phyloP scores from a whole-genome alignment of 108 stramenopile genomes.

The Pseudonitzschia multistriata region DNA sequence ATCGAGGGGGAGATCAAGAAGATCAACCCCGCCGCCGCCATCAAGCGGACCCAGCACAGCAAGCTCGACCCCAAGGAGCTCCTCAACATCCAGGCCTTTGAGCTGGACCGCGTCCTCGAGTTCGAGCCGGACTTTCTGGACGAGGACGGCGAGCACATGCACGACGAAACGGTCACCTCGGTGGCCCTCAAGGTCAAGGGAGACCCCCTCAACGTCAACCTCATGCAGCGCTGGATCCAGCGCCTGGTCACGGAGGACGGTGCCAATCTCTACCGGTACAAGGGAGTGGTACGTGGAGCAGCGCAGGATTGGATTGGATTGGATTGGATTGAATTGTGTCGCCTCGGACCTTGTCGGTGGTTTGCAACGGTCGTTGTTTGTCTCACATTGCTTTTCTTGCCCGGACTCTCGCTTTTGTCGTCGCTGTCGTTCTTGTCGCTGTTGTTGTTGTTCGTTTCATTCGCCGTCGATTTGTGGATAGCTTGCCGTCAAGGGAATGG shows the following conservation, averaged over 20 bases:
- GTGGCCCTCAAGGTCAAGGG: conserved; percentile 64
- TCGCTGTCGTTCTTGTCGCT: no score
- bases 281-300: conserved; percentile 58
- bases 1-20: conserved; percentile 47
- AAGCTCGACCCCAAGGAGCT: conserved; percentile 64
- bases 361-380: no score
- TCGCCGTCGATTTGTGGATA: no score
- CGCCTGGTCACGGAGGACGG: conserved; percentile 78
- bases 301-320: no score
- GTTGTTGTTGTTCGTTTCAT: no score
- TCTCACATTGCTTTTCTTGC: no score
- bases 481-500: conserved; percentile 79
- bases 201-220: conserved; percentile 49
- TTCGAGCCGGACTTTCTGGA: conserved; percentile 84
- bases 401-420: no score
- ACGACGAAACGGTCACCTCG: conserved; percentile 71
- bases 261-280: conserved; percentile 90
- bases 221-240: conserved; percentile 65
- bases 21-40: conserved; percentile 62
- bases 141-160: conserved; percentile 65
- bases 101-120: conserved; percentile 76
- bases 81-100: conserved; percentile 80
- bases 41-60: conserved; percentile 37
- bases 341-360: no score
- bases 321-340: no score